These are phyloP conservation scores for Kwoniella botswanensis DNA, from an alignment of 768 basidiomycete species.

Conservation along the genomic window DNA sequence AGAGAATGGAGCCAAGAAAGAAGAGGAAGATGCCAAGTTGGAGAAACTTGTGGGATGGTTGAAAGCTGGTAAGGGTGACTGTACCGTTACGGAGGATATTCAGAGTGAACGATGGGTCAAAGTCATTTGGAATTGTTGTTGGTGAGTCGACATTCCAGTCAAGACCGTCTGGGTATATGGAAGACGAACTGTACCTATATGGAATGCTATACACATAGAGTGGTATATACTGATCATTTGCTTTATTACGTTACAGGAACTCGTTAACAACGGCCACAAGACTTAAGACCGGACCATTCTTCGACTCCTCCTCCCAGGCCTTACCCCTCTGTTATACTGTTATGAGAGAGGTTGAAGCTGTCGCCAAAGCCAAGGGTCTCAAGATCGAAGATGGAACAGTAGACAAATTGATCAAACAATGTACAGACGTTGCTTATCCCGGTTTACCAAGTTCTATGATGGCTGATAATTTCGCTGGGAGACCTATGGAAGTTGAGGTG, in stretches of 20 bases:
- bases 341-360: constrained; percentile 51
- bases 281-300: constrained; percentile 50
- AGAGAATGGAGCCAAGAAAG: constrained; percentile 21
- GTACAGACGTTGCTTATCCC: constrained; percentile 45
- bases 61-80: constrained; percentile 43
- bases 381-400: constrained; percentile 50
- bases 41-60: constrained; percentile 40
- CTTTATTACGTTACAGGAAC: constrained; percentile 33
- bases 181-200: too few relatives aligned
- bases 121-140: constrained; percentile 52
- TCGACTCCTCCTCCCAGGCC: constrained; percentile 45
- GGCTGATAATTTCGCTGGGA: constrained; percentile 49
- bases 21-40: constrained; percentile 41
- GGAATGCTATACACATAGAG: too few relatives aligned
- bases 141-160: constrained; percentile 3
- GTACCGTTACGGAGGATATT: constrained; percentile 48
- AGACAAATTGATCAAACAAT: constrained; percentile 51
- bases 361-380: constrained; percentile 53
- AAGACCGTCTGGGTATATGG: too few relatives aligned
- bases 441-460: constrained; percentile 55
- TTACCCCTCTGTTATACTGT: constrained; percentile 47
- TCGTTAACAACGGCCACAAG: constrained; percentile 52
- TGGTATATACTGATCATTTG: too few relatives aligned
- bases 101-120: constrained; percentile 56
- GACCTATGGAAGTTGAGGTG: constrained; percentile 56